Percentiles rank a stretch among this genome's conserved stretches.
phyloP scores from a whole-genome alignment of 305 asterid species.

The Fraxinus latifolia region DNA sequence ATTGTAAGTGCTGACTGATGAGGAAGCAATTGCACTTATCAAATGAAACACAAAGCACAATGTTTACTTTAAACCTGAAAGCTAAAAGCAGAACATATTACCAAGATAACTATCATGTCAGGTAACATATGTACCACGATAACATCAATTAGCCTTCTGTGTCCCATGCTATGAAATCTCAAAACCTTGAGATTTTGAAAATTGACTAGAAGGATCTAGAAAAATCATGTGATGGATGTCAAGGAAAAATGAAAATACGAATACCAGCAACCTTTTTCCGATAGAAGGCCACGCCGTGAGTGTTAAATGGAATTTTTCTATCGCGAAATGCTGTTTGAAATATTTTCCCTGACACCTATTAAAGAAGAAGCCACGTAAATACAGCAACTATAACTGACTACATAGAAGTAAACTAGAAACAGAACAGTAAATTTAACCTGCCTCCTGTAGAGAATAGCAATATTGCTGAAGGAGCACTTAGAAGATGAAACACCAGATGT shows the following conservation, averaged over 20 bases:
- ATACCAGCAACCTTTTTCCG: slow-evolving; percentile 72
- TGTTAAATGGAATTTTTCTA: slow-evolving; percentile 87
- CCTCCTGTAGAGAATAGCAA: slow-evolving; percentile 92
- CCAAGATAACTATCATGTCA: not conserved
- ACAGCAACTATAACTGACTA: slow-evolving; percentile 14
- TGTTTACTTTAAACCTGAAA: not conserved
- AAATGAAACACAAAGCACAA: not conserved
- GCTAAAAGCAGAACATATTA: not conserved
- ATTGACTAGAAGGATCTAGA: not conserved
- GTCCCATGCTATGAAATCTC: not conserved
- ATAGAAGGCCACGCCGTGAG: slow-evolving; percentile 97
- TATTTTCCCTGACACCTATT: slow-evolving; percentile 85
- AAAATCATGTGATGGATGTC: not conserved
- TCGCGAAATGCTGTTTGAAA: slow-evolving; percentile 83
- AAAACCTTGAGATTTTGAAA: not conserved
- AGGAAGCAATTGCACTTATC: not conserved
- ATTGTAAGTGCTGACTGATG: not conserved
- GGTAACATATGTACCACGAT: not conserved
- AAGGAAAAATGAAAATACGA: not conserved
- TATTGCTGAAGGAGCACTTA: slow-evolving; percentile 58
- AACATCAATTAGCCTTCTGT: not conserved
- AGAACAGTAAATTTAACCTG: slow-evolving; percentile 59
- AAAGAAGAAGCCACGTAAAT: slow-evolving; percentile 18
- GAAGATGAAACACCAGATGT: slow-evolving; percentile 61
- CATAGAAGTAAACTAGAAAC: slow-evolving; percentile 17